Evolutionary conservation across 352 stramenopile species (phyloP), one percentile per base, ranked within the genome.

Genomic region (Pythium sp.): DNA sequence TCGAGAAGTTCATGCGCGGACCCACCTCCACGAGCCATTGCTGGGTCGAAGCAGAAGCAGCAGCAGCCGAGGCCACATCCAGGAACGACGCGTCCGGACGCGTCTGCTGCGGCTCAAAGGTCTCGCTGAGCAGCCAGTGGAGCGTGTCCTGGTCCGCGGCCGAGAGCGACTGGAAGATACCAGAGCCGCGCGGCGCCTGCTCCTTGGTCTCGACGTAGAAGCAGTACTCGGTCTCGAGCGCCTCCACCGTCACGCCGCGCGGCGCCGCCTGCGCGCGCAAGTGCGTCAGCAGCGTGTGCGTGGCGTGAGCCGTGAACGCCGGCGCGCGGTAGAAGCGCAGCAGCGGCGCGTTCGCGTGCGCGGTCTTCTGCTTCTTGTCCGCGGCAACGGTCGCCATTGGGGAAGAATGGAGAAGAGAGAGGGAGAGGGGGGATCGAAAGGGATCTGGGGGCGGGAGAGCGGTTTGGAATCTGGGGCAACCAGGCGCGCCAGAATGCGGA

Each of bases 1-100:
- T 99, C 15, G 95, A 98, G 75, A 99, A 99, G 62, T 95, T 98
- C 84, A 99, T 94, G 20, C 98, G 97, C 28, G 98, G 97, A 18
- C 98, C 98, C 62, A 99, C 97, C 78, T 99, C 98, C 0, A 99
- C 74, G 5, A 99, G 73, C 75, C 73, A 96, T 61, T 82, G 76
- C 20, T 64, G 69, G 22, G 55, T 73, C 59, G 56, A 60, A 14
- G 67, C 62, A 26, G 32, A 66, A 14, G 51, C 53, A 36, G 68
- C 34, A 20, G 65, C 51, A 24, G 20, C 49, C 26, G 62, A 58
- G 18, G 41, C 5, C 18, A n/a, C 43, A 22, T 51, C 18, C 24
- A 97, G 74, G 66, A 95, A 97, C 12, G 84, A 79, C 61, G 76
- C 70, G 47, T 73, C 65, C 3, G 74, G 34, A 18, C 81, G 81